phyloP scores from a whole-genome alignment of 2,329 filamentous ascomycete species.

The Cadophora sp. region DNA sequence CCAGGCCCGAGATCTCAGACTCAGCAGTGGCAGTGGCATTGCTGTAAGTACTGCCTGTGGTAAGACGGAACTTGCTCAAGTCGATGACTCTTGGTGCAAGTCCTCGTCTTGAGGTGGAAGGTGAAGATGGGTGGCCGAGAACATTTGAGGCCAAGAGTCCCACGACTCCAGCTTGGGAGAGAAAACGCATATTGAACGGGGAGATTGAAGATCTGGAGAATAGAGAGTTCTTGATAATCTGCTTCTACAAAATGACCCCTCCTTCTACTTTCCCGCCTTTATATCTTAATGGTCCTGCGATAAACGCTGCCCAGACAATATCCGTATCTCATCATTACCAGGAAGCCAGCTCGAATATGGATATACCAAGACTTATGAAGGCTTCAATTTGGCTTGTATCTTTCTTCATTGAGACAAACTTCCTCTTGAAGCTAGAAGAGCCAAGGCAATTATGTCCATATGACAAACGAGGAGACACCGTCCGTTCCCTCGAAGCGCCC shows the following conservation, averaged over 20 bases:
- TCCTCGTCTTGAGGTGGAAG: not conserved
- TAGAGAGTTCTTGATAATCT: not conserved
- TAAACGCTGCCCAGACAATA: not conserved
- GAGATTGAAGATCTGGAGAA: not conserved
- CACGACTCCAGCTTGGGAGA: slow-evolving; percentile 10
- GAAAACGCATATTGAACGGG: slow-evolving; percentile 20
- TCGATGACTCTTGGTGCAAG: slow-evolving; percentile 23
- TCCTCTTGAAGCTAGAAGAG: slow-evolving; percentile 15
- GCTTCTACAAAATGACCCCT: not conserved
- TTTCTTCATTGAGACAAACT: slow-evolving; percentile 11
- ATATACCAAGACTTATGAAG: slow-evolving; percentile 9
- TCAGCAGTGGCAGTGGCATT: slow-evolving; percentile 22
- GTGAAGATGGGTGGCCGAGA: slow-evolving; percentile 15
- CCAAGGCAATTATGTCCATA: slow-evolving; percentile 2
- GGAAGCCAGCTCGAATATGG: not conserved
- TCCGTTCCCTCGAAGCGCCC: slow-evolving; percentile 9
- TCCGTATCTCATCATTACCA: not conserved
- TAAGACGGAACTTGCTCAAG: slow-evolving; percentile 29
- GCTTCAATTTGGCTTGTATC: not conserved
- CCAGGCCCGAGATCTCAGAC: slow-evolving; percentile 6
- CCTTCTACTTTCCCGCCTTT: not conserved
- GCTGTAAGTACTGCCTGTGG: slow-evolving; percentile 28
- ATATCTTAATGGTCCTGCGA: not conserved
- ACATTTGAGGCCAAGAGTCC: slow-evolving; percentile 19
- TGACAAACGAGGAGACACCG: not conserved